Conservation (phyloP, 805 yeast species). For the Scheffersomyces stipitis region DNA sequence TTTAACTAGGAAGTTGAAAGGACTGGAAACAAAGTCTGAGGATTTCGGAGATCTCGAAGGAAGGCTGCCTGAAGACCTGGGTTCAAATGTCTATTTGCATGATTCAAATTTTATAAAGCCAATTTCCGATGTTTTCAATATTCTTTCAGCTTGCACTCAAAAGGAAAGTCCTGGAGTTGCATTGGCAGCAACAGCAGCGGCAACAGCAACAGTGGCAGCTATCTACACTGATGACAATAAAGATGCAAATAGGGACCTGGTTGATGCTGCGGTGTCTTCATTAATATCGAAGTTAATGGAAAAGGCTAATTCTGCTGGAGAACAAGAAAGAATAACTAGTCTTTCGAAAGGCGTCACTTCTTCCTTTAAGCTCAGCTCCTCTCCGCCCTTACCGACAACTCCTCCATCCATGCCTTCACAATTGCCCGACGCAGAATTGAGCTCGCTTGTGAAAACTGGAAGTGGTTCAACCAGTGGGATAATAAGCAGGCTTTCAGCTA, state of each 20-base stretch:
- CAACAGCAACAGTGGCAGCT: slow-evolving; percentile 39
- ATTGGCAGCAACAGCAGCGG: slow-evolving; percentile 35
- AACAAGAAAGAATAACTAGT: slow-evolving; percentile 21
- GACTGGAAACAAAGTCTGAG: slow-evolving; percentile 9
- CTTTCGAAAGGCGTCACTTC: slow-evolving; percentile 19
- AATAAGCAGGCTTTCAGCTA: slow-evolving; percentile 1
- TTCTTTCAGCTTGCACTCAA: slow-evolving; percentile 31
- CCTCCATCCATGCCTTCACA: slow-evolving; percentile 3
- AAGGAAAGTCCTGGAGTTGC: slow-evolving; percentile 34
- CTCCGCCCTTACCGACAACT: not conserved
- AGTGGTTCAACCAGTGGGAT: slow-evolving; percentile 3
- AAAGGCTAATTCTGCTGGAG: slow-evolving; percentile 16
- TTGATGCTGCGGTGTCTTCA: slow-evolving; percentile 24
- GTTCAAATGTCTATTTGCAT: slow-evolving; percentile 11
- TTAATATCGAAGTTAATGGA: slow-evolving; percentile 24
- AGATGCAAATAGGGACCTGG: slow-evolving; percentile 16
- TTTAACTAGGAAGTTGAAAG: slow-evolving; percentile 45
- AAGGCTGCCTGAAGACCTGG: slow-evolving; percentile 13
- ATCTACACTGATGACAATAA: slow-evolving; percentile 28
- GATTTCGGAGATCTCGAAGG: slow-evolving; percentile 4
- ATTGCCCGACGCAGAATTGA: slow-evolving; percentile 8
- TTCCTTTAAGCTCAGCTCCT: slow-evolving; percentile 4
- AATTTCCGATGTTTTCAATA: slow-evolving; percentile 35
- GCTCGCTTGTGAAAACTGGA: slow-evolving; percentile 7
- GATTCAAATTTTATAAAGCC: slow-evolving; percentile 26